Base-by-base conservation (phyloP, 1,284 basidiomycete genomes). In the Marasmius tenuissimus region DNA sequence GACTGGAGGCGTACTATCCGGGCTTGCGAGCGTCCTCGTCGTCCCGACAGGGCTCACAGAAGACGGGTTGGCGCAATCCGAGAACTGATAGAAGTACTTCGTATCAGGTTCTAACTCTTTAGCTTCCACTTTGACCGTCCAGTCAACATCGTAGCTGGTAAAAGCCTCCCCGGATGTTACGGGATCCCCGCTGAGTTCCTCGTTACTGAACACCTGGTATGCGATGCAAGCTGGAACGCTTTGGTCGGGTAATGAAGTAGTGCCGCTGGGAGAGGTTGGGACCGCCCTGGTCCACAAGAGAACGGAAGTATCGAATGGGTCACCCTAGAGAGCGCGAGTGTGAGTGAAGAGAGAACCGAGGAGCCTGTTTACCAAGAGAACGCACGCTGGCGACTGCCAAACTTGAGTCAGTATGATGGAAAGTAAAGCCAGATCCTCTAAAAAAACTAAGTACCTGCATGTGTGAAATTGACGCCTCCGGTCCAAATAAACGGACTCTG, bases 141-240 rank as follows among this genome's bases (percentile, higher is more conserved):
- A 89, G 70, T 87, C 86, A 45, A 89, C 85, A 65, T 89, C 87
- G 63, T 83, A 84, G 58, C 80, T 83, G 3, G 85, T 86, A 72
- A 84, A 85, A 0, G 81, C 85, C 58, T 83, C 73, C 18, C 81
- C 84, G 27, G 78, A 75, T 62, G 82, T 77, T 50, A 82, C 69
- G 0, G 79, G 71, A 22, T 66, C 68, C 9, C 81, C 81, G n/a
- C 73, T 68, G 10, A 83, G 67, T 33, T 71, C 69, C 1, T 73
- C 51, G 42, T 75, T 77, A 35, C 73, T 70, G 57, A 74, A 79
- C 40, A 86, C 70, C 68, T 81, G 79, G 75, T 79, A 88, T 1
- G 80, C 76, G 45, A 88, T 77, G 70, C 87, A 88, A 62, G 83
- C 77, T 9, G 86, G 86, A 18, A 85, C 79, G 65, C 79, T 81